A percentile compares a stretch with the other conserved stretches of the same genome.
Evolutionary conservation across 1,284 basidiomycete species (phyloP).

Genomic region (Ganoderma multipileum): DNA sequence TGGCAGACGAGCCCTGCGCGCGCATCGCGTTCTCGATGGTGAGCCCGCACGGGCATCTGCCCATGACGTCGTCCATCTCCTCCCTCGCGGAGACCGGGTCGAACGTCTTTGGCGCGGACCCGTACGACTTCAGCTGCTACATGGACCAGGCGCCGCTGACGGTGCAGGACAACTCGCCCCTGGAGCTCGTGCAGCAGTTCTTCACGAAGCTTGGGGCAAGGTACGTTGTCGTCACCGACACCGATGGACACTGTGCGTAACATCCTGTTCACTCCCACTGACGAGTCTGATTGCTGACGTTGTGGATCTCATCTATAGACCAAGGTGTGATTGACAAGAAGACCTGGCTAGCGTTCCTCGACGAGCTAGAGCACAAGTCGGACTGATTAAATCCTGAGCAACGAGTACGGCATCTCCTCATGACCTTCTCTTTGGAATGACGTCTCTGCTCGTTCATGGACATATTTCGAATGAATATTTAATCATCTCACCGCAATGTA

Average conservation of each 20-base stretch:
- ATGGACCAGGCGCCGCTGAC: conserved; percentile 93
- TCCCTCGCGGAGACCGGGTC: conserved; percentile 57
- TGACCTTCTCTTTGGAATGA: not conserved
- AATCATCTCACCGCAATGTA: not conserved
- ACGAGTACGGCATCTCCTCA: not conserved
- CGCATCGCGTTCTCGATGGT: conserved; percentile 68
- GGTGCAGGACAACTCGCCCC: conserved; percentile 81
- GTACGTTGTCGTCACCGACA: conserved; percentile 86
- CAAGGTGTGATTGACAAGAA: conserved; percentile 95
- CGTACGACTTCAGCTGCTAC: conserved; percentile 87
- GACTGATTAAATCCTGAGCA: not conserved
- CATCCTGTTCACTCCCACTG: conserved; percentile 7
- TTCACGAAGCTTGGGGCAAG: conserved; percentile 93
- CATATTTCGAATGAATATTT: not conserved
- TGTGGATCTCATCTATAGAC: conserved; percentile 51
- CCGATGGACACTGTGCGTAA: conserved; percentile 82
- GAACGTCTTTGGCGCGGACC: conserved; percentile 51
- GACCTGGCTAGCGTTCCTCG: conserved; percentile 86
- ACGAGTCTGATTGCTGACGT: not conserved
- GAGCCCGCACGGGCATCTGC: conserved; percentile 47
- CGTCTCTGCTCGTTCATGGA: not conserved
- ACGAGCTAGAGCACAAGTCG: conserved; percentile 59
- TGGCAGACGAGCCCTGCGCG: conserved; percentile 77
- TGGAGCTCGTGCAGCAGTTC: conserved; percentile 90
- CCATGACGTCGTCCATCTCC: conserved; percentile 63